A percentile compares a stretch with the other conserved stretches of the same genome.
Evolutionary conservation across 768 basidiomycete species (phyloP).

Genomic region (Coprinopsis sp.): DNA sequence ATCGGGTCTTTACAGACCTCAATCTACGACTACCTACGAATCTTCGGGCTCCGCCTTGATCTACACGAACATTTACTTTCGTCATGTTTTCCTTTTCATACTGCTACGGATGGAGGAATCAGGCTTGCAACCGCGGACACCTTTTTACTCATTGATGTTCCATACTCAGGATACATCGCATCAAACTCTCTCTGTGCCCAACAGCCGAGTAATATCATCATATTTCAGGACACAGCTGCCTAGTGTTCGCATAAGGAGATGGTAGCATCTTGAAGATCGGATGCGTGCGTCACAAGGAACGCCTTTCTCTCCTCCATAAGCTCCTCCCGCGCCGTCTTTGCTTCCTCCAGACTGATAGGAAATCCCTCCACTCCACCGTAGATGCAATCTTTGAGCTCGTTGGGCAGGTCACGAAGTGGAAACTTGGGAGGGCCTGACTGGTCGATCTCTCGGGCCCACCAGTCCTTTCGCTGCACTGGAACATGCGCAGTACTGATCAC

Average conservation of each 20-base stretch:
- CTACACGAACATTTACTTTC: no score
- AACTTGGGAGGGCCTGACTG: neutral
- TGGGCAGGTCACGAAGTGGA: slow-evolving; percentile 13
- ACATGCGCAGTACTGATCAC: slow-evolving; percentile 22
- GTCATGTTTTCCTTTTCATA: no score
- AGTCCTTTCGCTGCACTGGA: slow-evolving; percentile 23
- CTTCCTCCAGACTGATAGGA: slow-evolving; percentile 22
- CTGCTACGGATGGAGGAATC: no score
- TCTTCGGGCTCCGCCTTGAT: slow-evolving; percentile 22
- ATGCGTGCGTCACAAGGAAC: slow-evolving; percentile 18
- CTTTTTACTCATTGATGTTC: no score
- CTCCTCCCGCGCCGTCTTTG: slow-evolving; percentile 23
- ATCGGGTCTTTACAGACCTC: slow-evolving; percentile 74
- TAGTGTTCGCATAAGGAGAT: neutral
- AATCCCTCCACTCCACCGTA: slow-evolving; percentile 20
- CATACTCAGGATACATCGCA: no score
- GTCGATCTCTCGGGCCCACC: slow-evolving; percentile 14
- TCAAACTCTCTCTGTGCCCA: no score
- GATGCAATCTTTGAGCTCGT: slow-evolving; percentile 20
- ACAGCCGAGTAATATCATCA: no score
- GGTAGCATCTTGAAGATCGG: neutral
- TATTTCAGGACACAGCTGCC: no score
- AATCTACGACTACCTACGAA: slow-evolving; percentile 67
- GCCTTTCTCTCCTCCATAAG: slow-evolving; percentile 28
- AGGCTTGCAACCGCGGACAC: no score